Conservation (phyloP, 2,329 filamentous ascomycete species). For the Fusarium praegraminearum region DNA sequence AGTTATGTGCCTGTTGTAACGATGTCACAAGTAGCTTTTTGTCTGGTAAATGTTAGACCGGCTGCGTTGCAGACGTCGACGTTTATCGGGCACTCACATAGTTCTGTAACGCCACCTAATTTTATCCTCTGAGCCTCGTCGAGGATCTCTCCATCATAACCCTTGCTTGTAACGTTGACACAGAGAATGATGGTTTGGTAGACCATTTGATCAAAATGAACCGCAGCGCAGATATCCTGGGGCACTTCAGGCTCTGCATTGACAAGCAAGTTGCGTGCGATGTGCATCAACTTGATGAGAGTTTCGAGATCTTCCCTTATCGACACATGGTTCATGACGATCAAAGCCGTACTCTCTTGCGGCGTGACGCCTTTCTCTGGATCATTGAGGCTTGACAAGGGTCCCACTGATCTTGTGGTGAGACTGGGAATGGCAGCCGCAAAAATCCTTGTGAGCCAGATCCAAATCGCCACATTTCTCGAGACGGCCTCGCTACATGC, state of each 20-base stretch:
- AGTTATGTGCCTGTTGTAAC: constrained; percentile 75
- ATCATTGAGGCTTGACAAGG: constrained; percentile 64
- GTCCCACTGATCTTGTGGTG: constrained; percentile 69
- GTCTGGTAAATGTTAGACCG: constrained; percentile 56
- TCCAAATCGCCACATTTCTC: constrained; percentile 73
- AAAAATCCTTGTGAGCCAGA: constrained; percentile 72
- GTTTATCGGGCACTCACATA: constrained; percentile 63
- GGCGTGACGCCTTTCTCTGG: constrained; percentile 69
- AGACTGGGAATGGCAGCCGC: constrained; percentile 70
- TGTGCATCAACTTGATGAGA: constrained; percentile 75
- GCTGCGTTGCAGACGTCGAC: background rate
- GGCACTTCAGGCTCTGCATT: constrained; percentile 73
- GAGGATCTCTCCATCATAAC: constrained; percentile 72
- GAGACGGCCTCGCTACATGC: constrained; percentile 67
- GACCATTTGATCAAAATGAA: constrained; percentile 74
- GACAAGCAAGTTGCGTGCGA: constrained; percentile 73
- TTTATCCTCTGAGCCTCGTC: constrained; percentile 69
- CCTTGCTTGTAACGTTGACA: constrained; percentile 75
- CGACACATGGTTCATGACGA: constrained; percentile 70
- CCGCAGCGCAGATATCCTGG: constrained; percentile 73
- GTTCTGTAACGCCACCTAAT: constrained; percentile 72
- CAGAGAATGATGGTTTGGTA: constrained; percentile 74
- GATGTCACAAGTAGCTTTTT: constrained; percentile 75
- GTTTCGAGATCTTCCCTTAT: constrained; percentile 73
- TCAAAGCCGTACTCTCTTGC: constrained; percentile 71